Conservation (phyloP, 2,329 filamentous ascomycete genomes). For the Fusarium globosum region DNA sequence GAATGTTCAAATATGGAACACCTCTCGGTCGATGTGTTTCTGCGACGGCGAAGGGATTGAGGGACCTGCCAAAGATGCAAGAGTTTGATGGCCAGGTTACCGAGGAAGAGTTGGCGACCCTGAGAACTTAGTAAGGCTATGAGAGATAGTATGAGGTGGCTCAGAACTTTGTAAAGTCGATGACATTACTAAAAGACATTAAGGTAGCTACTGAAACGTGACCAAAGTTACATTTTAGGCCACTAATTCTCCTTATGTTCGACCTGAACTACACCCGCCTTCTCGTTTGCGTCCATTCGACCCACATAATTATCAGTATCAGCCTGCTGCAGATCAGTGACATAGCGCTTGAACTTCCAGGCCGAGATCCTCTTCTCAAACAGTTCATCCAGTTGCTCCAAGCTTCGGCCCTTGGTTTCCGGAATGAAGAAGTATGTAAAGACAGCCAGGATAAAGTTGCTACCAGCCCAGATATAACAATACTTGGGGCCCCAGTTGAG, state of each 20-base stretch:
- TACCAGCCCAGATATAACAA: not conserved
- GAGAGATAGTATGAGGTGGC: no score
- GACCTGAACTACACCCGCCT: not conserved
- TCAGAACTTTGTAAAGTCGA: no score
- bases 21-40: constrained; percentile 37
- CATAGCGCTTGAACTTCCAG: not conserved
- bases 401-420: not conserved
- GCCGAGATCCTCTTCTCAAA: not conserved
- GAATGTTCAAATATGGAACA: constrained; percentile 32
- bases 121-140: not conserved
- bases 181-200: not conserved
- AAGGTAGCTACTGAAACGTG: not conserved
- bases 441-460: not conserved
- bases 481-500: not conserved
- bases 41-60: constrained; percentile 28
- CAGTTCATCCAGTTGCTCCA: not conserved
- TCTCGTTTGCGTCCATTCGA: not conserved
- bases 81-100: constrained; percentile 16
- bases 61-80: constrained; percentile 21
- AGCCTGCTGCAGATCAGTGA: not conserved
- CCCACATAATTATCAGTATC: not conserved
- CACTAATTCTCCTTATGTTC: not conserved
- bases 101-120: constrained; percentile 19
- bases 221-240: not conserved
- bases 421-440: not conserved